Conservation (phyloP, 148 eudicot species). For the Fallopia convolvulus region DNA sequence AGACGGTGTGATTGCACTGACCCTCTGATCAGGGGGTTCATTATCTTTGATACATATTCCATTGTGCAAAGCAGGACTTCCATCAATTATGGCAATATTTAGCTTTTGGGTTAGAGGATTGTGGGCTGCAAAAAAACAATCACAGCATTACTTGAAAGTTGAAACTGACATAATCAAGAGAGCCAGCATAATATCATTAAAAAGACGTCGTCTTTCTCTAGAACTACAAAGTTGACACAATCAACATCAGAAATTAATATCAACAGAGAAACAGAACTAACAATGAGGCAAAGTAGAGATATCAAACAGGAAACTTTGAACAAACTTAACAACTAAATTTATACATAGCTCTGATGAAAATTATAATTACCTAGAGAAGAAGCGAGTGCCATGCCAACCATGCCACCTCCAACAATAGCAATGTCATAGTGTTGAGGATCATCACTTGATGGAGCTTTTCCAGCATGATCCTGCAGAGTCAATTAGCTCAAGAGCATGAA, state of each 20-base stretch:
- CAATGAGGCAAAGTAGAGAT: background rate
- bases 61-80: conserved; percentile 68
- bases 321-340: background rate
- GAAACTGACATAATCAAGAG: background rate
- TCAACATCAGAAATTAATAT: background rate
- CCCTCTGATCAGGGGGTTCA: conserved; percentile 90
- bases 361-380: conserved; percentile 67
- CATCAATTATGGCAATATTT: conserved; percentile 77
- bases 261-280: background rate
- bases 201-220: background rate
- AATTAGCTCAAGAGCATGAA: background rate
- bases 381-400: conserved; percentile 98
- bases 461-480: conserved; percentile 35
- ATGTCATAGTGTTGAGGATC: conserved; percentile 59
- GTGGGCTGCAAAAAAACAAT: conserved; percentile 39
- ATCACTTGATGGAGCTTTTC: conserved; percentile 15
- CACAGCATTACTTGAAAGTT: background rate
- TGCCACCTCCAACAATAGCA: conserved; percentile 98
- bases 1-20: conserved; percentile 92
- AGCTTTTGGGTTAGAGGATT: conserved; percentile 65
- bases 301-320: background rate
- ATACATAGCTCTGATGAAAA: background rate
- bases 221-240: background rate
- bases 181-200: background rate
- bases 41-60: conserved; percentile 43